Base-by-base conservation (phyloP, 2,329 filamentous ascomycete genomes). In the Penicillium digitatum region DNA sequence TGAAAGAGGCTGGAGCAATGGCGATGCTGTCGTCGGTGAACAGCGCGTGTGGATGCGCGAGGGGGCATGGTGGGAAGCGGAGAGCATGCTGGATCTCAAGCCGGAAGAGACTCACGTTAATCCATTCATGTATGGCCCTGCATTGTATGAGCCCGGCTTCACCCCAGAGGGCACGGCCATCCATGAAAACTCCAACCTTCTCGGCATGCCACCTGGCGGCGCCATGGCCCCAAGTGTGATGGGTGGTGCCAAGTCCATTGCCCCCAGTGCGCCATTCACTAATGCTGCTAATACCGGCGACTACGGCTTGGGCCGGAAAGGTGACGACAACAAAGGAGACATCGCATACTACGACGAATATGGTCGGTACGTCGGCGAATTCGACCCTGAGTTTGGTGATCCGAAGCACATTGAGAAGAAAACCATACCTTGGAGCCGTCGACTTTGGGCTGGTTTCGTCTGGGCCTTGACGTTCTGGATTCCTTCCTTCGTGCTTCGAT, bases 11-110 rank as follows among this genome's bases (percentile, higher is more conserved):
- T 99, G 94, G 94, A 96, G 90, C 76, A 99, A 99, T 64, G 94
- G 94, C 37, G 94, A 97, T 74, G 91, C 97, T 2, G 85, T 96
- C 5, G 80, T 97, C 31, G 94, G 94, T 52, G 87, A 86, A 55
- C 91, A 97, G 72, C 88, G 94, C 31, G 86, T 99, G 39, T 99
- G 94, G 94, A 92, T 97, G 79, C 85, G 93, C 47, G 94, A 99
- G 74, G 82, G 79, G 54, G 89, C 92, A 2, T 99, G 94, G 93
- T 97, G 93, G 93, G 93, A 97, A 74, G 93, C 92, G 5, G 94
- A 99, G 76, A 89, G 84, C 58, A 95, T 96, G 88, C 85, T 97
- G 27, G 94, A 99, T 67, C 80, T 95, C 65, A 93, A 94, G 73
- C 84, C 87, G 1, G 78, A 82, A 50, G 82, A 85, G 29, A 70